Base-by-base conservation (phyloP, 2,329 filamentous ascomycete species). In the Huntiella savannae region DNA sequence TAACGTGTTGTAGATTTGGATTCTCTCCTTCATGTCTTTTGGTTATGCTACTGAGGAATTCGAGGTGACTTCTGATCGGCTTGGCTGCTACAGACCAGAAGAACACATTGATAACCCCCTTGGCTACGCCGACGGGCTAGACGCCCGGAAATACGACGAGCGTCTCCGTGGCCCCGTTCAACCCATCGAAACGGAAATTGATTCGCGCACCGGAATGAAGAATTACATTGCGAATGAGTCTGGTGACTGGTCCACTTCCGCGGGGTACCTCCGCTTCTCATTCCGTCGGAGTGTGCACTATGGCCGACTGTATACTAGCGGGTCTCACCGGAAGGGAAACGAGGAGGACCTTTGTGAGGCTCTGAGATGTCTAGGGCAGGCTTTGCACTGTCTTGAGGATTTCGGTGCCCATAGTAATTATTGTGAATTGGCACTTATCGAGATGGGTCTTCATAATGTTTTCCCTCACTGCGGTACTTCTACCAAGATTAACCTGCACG, bases 181-280 rank as follows among this genome's bases (percentile, higher is more conserved):
- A 50, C 70, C 72, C 4, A 61, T 73, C 36, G 83, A 91, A 57
- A 73, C 82, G 15, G 76, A 82, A 50, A 73, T 91, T 48, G 83
- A 91, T 55, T 64, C 65, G 33, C 65, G 71, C 4, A 91, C 83
- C 1, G 87, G 87, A n/a, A 94, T 98, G 88, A 98, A 96, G 63
- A 96, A 96, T 60, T 98, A 98, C 61, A 96, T 98, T 54, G 78
- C 88, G 50, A 96, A 95, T 56, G 88, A 96, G 59, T 67, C 64
- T 11, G 84, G 86, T 4, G 72, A 75, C 36, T 95, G 87, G 82
- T 84, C 87, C 1, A 98, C 91, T 15, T 94, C 86, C 52, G 68
- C 82, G 5, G 87, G 82, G 35, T 95, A 88, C 56, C 70, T 94
- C 50, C 77, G 78, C 54, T 83, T 75, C 62, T 86, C 81, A 54